Evolutionary conservation across 2,329 filamentous ascomycete genomes (phyloP), one percentile per base, ranked within the genome.

Genomic region (Samsoniella hepiali): DNA sequence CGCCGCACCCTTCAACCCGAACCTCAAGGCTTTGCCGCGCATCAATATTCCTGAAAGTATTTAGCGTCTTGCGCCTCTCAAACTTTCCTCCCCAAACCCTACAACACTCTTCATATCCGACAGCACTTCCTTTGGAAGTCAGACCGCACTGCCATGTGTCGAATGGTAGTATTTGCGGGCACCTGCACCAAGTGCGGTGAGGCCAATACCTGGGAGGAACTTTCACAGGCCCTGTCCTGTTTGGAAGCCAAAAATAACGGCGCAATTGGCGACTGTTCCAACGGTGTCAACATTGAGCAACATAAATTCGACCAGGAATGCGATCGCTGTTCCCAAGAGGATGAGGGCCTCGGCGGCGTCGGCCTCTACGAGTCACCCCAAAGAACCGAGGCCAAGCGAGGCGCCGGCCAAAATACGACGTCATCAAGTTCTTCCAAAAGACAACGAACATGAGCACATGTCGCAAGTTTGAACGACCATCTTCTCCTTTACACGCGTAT

Each of bases 241-340:
- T 76, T 82, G 57, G 75, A 81, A 65, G 79, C 80, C 44, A 82
- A 82, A 68, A 82, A 82, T 71, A 75, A 73, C 29, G 79, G 77
- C 55, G 67, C 67, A 11, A 82, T 82, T 61, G 80, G 80, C 47
- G 70, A 76, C 54, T 82, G 80, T 69, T 67, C 69, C 45, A 68
- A 70, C 31, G 80, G 80, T 38, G 72, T 79, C 36, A 68, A 73
- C 45, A 67, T 73, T 44, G 79, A 82, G 65, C 71, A 80, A 63
- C 80, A 82, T 69, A 65, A 66, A 3, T 81, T 81, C 64, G 79
- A 81, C 67, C 79, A 81, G 64, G 80, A 82, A 67, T 82, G 80
- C 69, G 74, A 79, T 54, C 66, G 70, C 15, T 82, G 80, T 63
- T 67, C 72, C 53, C 76, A 77, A 49, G 76, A 77, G 64, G 75